Evolutionary conservation across 805 yeast genomes (phyloP).

Genomic region (Debaryomyces castellii): DNA sequence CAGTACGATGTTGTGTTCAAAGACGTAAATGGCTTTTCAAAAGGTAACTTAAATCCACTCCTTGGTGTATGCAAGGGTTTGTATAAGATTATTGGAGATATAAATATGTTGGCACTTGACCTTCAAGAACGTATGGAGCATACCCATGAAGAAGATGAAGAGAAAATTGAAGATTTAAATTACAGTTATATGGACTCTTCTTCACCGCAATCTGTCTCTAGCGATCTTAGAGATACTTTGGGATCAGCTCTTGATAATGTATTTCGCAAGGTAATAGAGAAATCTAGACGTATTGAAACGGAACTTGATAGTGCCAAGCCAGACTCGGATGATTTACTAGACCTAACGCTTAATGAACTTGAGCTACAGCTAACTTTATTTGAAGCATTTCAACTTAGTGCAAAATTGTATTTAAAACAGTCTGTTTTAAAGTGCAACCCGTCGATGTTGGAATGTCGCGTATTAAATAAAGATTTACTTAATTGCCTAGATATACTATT

Average conservation of each 20-base stretch:
- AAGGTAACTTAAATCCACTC: conserved; percentile 60
- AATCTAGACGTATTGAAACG: conserved; percentile 43
- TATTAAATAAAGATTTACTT: conserved; percentile 51
- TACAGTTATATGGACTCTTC: conserved; percentile 5
- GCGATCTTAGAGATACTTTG: conserved; percentile 10
- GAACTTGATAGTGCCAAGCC: conserved; percentile 55
- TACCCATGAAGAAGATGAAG: conserved; percentile 2
- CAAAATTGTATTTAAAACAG: conserved; percentile 66
- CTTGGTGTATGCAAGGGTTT: conserved; percentile 71
- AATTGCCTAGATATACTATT: conserved; percentile 60
- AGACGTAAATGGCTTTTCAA: conserved; percentile 31
- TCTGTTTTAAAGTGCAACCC: conserved; percentile 62
- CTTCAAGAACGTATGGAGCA: conserved; percentile 32
- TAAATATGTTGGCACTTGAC: conserved; percentile 58
- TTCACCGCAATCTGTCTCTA: conserved; percentile 7
- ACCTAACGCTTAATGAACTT: conserved; percentile 46
- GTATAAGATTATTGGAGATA: conserved; percentile 66
- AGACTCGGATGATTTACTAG: conserved; percentile 44
- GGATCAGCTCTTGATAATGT: conserved; percentile 9
- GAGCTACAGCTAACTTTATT: conserved; percentile 69
- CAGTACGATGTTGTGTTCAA: conserved; percentile 57
- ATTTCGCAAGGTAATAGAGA: conserved; percentile 25
- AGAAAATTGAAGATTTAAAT: conserved; percentile 2
- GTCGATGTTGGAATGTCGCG: conserved; percentile 61
- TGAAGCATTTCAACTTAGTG: conserved; percentile 68